phyloP scores from a whole-genome alignment of 352 stramenopile species.

The Phytophthora idaei region DNA sequence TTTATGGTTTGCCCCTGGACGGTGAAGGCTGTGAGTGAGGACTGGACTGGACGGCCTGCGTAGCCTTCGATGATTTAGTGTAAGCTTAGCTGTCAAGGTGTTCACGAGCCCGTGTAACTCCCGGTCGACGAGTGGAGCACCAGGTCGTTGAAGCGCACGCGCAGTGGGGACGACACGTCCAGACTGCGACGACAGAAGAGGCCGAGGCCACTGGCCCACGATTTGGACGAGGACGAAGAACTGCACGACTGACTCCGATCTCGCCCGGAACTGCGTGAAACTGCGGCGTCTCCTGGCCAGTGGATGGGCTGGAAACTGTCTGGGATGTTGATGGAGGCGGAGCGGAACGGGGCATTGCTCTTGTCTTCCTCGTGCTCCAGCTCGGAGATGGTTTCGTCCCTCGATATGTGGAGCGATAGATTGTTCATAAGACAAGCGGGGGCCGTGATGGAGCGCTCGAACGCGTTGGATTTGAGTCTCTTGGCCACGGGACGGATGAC shows the following conservation, averaged over 20 bases:
- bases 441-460: conserved; percentile 36
- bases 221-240: conserved; percentile 61
- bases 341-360: conserved; percentile 16
- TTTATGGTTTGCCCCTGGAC: conserved; percentile 31
- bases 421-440: conserved; percentile 39
- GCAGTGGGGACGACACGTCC: conserved; percentile 70
- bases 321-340: conserved; percentile 66
- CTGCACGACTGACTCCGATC: conserved; percentile 37
- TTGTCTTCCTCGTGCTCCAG: conserved; percentile 23
- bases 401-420: conserved; percentile 28
- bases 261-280: conserved; percentile 20
- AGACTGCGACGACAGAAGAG: conserved; percentile 73
- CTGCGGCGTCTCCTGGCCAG: conserved; percentile 32
- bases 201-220: conserved; percentile 53
- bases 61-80: conserved; percentile 8
- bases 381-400: conserved; percentile 14
- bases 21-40: conserved; percentile 17
- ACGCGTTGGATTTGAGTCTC: conserved; percentile 53
- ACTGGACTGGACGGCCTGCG: conserved; percentile 21
- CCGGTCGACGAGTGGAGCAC: conserved; percentile 63
- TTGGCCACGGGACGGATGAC: conserved; percentile 63
- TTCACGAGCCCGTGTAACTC: conserved; percentile 64
- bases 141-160: conserved; percentile 63
- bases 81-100: neutral
- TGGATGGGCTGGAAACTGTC: conserved; percentile 41